Evolutionary conservation across 2,329 filamentous ascomycete genomes (phyloP).

Genomic region (Cytospora paraplurivora): DNA sequence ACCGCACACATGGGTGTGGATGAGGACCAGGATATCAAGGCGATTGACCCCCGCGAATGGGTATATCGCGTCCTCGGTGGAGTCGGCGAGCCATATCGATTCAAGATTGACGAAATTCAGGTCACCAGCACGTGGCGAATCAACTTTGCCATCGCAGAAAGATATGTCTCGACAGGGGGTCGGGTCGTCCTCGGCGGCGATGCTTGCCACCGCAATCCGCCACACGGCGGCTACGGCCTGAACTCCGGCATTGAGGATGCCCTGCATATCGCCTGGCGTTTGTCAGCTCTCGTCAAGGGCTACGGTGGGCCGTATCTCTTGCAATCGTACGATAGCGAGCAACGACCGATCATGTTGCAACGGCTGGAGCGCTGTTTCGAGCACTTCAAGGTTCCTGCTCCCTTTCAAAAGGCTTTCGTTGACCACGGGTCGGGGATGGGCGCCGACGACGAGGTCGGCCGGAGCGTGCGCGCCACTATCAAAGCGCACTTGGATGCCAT

Average conservation of each 20-base stretch:
- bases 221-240: conserved; percentile 42
- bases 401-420: conserved; percentile 8
- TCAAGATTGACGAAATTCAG: conserved; percentile 33
- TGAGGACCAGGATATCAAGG: not conserved
- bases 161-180: not conserved
- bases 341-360: conserved; percentile 12
- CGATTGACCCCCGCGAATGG: conserved; percentile 16
- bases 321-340: conserved; percentile 17
- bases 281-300: conserved; percentile 10
- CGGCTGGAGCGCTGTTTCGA: conserved; percentile 13
- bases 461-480: conserved; percentile 11
- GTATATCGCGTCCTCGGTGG: conserved; percentile 25
- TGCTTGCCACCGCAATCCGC: conserved; percentile 41
- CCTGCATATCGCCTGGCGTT: conserved; percentile 17
- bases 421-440: conserved; percentile 11
- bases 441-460: conserved; percentile 6
- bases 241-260: conserved; percentile 35
- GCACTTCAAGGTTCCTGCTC: conserved; percentile 18
- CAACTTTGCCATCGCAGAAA: conserved; percentile 30
- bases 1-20: conserved; percentile 4
- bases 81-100: conserved; percentile 18
- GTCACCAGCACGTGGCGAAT: conserved; percentile 31
- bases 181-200: conserved; percentile 38
- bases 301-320: conserved; percentile 17
- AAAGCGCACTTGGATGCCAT: conserved; percentile 12